A percentile compares a stretch with the other conserved stretches of the same genome.
Conservation (phyloP, 108 stramenopile genomes). For the Nitzschia sp. region DNA sequence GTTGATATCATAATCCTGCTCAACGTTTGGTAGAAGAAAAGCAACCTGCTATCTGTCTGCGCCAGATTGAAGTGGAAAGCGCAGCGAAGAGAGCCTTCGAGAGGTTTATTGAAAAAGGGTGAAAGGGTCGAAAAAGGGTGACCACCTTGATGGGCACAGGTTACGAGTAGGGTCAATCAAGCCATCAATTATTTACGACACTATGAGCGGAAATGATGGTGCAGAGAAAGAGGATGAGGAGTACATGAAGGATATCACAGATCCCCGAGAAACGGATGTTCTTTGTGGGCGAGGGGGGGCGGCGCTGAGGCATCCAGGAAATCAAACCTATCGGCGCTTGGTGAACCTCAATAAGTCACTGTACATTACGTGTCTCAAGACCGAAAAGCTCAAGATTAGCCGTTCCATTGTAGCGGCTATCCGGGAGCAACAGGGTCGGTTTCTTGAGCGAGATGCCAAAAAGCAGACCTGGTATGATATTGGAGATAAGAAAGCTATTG, state of each 20-base stretch:
- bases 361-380: conserved; percentile 56
- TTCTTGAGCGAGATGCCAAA: conserved; percentile 66
- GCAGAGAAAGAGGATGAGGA: conserved; percentile 7
- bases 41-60: too few relatives aligned
- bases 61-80: too few relatives aligned
- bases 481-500: conserved; percentile 73
- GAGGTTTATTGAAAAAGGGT: too few relatives aligned
- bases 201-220: conserved; percentile 10
- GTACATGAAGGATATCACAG: conserved; percentile 29
- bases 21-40: too few relatives aligned
- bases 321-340: conserved; percentile 68
- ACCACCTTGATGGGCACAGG: too few relatives aligned
- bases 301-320: conserved; percentile 69
- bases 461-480: conserved; percentile 61
- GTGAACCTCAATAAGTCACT: conserved; percentile 56
- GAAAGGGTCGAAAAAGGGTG: too few relatives aligned
- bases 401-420: conserved; percentile 78
- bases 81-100: too few relatives aligned
- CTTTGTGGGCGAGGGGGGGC: conserved; percentile 77
- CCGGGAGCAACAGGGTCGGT: conserved; percentile 74
- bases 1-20: too few relatives aligned
- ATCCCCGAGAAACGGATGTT: conserved; percentile 61
- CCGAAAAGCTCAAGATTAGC: conserved; percentile 74
- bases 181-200: too few relatives aligned
- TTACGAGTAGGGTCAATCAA: too few relatives aligned